Evolutionary conservation across 106 monocot species (phyloP).

Genomic region (Chionographis japonica): DNA sequence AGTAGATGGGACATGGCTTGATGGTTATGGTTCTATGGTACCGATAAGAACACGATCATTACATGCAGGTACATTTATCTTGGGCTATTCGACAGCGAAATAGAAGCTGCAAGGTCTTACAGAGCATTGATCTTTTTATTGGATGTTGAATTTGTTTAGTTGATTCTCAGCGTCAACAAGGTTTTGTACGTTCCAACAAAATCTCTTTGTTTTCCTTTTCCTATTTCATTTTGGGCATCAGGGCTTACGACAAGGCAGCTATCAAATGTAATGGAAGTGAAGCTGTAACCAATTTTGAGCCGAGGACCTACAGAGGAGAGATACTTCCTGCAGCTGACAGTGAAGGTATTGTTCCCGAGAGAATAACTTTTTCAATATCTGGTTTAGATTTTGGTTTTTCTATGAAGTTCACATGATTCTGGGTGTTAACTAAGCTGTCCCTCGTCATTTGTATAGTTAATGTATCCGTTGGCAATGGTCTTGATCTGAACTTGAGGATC

Average conservation of each 20-base stretch:
- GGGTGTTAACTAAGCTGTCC: background rate
- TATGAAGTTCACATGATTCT: background rate
- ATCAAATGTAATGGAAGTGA: slow-evolving; percentile 84
- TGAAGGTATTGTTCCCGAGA: slow-evolving; percentile 23
- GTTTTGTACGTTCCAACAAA: slow-evolving; percentile 1
- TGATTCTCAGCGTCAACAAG: slow-evolving; percentile 3
- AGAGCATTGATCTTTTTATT: slow-evolving; percentile 16
- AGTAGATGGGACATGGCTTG: too few relatives aligned
- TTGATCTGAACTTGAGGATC: slow-evolving; percentile 75
- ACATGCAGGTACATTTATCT: slow-evolving; percentile 90
- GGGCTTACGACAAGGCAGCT: slow-evolving; percentile 90
- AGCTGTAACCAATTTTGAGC: slow-evolving; percentile 87
- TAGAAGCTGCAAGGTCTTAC: slow-evolving; percentile 79
- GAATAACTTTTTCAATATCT: background rate
- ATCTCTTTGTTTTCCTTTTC: slow-evolving; percentile 12
- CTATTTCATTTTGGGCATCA: slow-evolving; percentile 19
- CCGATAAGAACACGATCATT: slow-evolving; percentile 27
- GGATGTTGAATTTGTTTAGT: background rate
- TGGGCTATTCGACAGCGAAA: slow-evolving; percentile 80
- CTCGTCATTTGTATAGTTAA: background rate
- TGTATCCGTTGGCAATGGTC: slow-evolving; percentile 10
- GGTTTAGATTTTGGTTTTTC: background rate
- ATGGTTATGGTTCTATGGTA: background rate
- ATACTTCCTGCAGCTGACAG: slow-evolving; percentile 14
- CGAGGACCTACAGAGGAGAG: slow-evolving; percentile 54